Base-by-base conservation (phyloP, 2,329 filamentous ascomycete genomes). In the Grosmannia huntii region DNA sequence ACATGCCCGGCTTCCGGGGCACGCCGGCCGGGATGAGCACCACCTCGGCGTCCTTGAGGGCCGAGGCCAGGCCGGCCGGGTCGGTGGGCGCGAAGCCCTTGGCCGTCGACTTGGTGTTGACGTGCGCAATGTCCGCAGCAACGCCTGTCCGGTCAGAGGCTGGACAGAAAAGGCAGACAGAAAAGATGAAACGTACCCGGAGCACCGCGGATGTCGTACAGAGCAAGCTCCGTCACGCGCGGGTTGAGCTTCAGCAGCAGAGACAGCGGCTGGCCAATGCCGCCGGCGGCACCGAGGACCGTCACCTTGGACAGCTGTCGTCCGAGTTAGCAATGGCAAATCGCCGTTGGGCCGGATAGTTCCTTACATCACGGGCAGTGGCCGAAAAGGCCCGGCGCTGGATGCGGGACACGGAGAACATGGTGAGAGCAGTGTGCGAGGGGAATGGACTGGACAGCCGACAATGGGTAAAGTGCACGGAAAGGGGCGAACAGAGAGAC, bases 1-100 rank as follows among this genome's bases (percentile, higher is more conserved):
- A 95, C 94, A 99, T 99, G 78, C 94, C 94, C 73, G 94, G 94
- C 85, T 96, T 96, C 79, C 94, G 90, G 72, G 94, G 94, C 66
- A 99, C 92, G 82, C 94, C 94, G 70, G 94, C 94, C 70, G 94
- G 94, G 75, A 99, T 97, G 71, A 99, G 84, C 70, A 99, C 89
- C 68, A 99, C 85, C 76, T 97, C 90, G 70, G 90, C 80, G 71
- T 83, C 91, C 78, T 89, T 87, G 73, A 99, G 84, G 70, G 86
- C 86, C 64, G 81, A 81, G 68, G 82, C 82, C 63, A 97, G 87
- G 69, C 89, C 89, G 60, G 80, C 78, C 63, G 86, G 78, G 64
- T 81, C 86, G 65, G 90, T 86, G 65, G 90, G 82, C 66, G 90
- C 86, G 76, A 92, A 95, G 72, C 94, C 94, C 69, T 82, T 91